phyloP scores from a whole-genome alignment of 2,329 filamentous ascomycete genomes.

The Penicillium sp. region DNA sequence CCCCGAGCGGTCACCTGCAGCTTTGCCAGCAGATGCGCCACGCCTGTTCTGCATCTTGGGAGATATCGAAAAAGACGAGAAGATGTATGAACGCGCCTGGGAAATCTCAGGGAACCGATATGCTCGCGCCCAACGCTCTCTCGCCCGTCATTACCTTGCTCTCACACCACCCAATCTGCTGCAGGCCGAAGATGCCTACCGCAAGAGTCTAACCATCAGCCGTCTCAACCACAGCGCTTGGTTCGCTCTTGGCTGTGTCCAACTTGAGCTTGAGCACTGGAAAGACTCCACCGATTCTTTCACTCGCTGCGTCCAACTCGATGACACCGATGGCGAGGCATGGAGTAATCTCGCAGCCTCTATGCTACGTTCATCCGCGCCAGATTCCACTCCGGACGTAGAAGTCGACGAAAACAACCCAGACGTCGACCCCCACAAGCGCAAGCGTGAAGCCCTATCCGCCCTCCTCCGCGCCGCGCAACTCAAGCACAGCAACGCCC shows the following conservation, averaged over 20 bases:
- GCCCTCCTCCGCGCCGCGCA: slow-evolving; percentile 85
- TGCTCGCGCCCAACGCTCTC: slow-evolving; percentile 79
- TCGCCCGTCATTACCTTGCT: slow-evolving; percentile 74
- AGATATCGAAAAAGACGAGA: slow-evolving; percentile 73
- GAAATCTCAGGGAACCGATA: slow-evolving; percentile 76
- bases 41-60: slow-evolving; percentile 90
- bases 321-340: slow-evolving; percentile 84
- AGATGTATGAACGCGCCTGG: slow-evolving; percentile 84
- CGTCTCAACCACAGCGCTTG: slow-evolving; percentile 79
- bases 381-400: slow-evolving; percentile 27
- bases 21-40: slow-evolving; percentile 76
- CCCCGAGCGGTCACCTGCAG: slow-evolving; percentile 64
- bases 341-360: slow-evolving; percentile 94
- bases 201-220: slow-evolving; percentile 73
- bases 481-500: slow-evolving; percentile 80
- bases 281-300: slow-evolving; percentile 80
- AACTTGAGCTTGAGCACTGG: slow-evolving; percentile 73
- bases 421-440: slow-evolving; percentile 53
- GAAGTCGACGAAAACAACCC: slow-evolving; percentile 28
- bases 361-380: slow-evolving; percentile 56
- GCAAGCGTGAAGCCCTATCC: slow-evolving; percentile 71
- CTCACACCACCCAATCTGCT: slow-evolving; percentile 59
- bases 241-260: slow-evolving; percentile 87
- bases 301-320: slow-evolving; percentile 74
- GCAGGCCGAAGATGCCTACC: slow-evolving; percentile 74